These are phyloP conservation scores for Vaccinium myrtillus DNA, from an alignment of 148 eudicot species.

Conservation along the genomic window DNA sequence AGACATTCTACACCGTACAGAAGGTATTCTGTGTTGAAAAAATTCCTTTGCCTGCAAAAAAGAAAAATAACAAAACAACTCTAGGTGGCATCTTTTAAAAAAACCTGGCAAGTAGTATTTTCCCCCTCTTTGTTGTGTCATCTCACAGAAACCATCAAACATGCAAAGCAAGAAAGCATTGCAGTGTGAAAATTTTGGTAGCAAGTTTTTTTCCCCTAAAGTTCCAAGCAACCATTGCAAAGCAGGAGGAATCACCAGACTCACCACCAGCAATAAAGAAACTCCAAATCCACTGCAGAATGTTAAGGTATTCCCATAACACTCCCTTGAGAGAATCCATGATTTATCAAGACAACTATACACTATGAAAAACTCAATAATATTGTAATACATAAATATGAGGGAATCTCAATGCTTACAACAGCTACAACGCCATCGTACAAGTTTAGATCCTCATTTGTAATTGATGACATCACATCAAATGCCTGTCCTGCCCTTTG, in stretches of 20 bases:
- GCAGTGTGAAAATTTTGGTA: neutral
- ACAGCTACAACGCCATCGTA: constrained; percentile 92
- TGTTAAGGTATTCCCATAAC: neutral
- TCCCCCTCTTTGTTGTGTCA: neutral
- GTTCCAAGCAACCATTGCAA: neutral
- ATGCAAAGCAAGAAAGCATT: constrained; percentile 10
- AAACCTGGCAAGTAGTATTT: neutral
- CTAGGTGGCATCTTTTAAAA: neutral
- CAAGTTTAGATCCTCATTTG: constrained; percentile 58
- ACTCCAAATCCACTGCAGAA: neutral
- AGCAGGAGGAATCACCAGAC: neutral
- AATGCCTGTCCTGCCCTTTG: constrained; percentile 88
- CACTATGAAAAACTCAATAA: neutral
- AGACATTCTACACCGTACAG: neutral
- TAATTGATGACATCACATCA: constrained; percentile 68
- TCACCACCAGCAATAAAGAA: neutral
- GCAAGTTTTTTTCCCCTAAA: neutral
- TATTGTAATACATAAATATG: neutral
- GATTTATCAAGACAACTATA: neutral
- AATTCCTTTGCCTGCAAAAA: neutral
- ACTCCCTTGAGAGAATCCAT: neutral
- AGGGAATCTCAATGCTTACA: constrained; percentile 51
- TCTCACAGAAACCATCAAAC: neutral
- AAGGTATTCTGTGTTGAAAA: neutral
- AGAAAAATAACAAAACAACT: neutral